Conservation (phyloP, 768 basidiomycete species). For the Serendipita sp. region DNA sequence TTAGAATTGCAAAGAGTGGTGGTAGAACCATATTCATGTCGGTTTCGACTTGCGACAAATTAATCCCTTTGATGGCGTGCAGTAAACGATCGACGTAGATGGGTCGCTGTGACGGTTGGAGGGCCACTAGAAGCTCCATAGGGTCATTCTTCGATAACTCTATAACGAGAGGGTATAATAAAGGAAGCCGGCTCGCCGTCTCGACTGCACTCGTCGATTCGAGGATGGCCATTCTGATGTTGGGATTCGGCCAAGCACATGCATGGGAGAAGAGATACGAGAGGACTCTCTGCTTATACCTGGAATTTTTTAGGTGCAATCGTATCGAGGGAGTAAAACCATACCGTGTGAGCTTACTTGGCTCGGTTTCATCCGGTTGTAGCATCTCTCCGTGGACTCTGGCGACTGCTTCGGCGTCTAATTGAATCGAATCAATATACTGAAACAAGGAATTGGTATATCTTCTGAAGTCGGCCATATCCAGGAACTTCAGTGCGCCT, state of each 20-base stretch:
- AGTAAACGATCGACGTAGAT: slow-evolving; percentile 9
- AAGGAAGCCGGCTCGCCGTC: slow-evolving; percentile 33
- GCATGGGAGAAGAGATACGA: slow-evolving; percentile 74
- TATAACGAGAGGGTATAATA: slow-evolving; percentile 45
- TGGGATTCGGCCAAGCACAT: slow-evolving; percentile 34
- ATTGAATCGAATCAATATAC: slow-evolving; percentile 6
- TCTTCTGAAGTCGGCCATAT: neutral
- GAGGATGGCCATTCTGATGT: slow-evolving; percentile 40
- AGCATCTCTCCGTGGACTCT: slow-evolving; percentile 31
- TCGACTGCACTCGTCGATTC: slow-evolving; percentile 29
- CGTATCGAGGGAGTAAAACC: neutral
- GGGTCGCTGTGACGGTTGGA: slow-evolving; percentile 7
- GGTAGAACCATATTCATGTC: no score
- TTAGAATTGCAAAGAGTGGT: no score
- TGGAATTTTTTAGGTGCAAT: slow-evolving; percentile 16
- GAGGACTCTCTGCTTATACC: slow-evolving; percentile 54
- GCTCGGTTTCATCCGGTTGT: slow-evolving; percentile 40
- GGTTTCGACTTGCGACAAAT: slow-evolving; percentile 24
- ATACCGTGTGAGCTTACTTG: slow-evolving; percentile 31
- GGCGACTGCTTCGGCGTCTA: slow-evolving; percentile 32
- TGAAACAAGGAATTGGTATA: slow-evolving; percentile 3
- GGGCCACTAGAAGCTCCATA: neutral
- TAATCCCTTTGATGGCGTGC: slow-evolving; percentile 19
- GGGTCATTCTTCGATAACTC: slow-evolving; percentile 9
- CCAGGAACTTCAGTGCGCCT: neutral